Base-by-base conservation (phyloP, 2,329 filamentous ascomycete species). In the Ophidiomyces ophidiicola region DNA sequence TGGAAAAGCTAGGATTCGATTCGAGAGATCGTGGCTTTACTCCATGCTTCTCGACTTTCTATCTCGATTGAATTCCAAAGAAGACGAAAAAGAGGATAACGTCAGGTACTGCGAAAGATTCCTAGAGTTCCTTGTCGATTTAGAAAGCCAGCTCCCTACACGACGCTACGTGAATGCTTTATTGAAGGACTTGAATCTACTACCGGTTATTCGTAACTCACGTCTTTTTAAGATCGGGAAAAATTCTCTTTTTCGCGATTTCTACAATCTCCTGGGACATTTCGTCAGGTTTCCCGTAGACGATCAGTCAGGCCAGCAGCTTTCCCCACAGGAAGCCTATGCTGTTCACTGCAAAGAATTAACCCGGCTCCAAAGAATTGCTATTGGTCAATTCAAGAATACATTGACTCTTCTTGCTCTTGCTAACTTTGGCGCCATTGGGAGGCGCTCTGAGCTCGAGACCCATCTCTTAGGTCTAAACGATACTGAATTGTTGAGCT, bases 1-100 rank as follows among this genome's bases (percentile, higher is more conserved):
- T 3, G 74, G 74, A 1, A 86, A 94, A 56, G 78, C 81, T 11
- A 77, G 80, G 39, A 66, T 96, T 48, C 78, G 82, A 17, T 94
- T 98, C 50, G 90, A 98, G 61, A 75, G 92, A 40, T 82, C 83
- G 31, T 98, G 90, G 92, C 70, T 98, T 7, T 94, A 86, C 55
- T 80, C 83, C 3, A 69, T 96, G 49, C 66, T 90, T 0, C 62
- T 94, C 21, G 82, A 93, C 53, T 94, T 96, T 51, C 56, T 94
- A 20, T 71, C 77, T 44, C 68, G 80, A 39, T 62, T 94, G 6
- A 83, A 92, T 55, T 65, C 68, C 3, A 20, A 51, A 8, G 59
- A 59, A 11, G 56, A 57, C 36, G 49, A 55, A 14, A 50, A 53
- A 41, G 46, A 59, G 60, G 80, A 86, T 21, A 77, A 82, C 48